phyloP scores from a whole-genome alignment of 2,329 filamentous ascomycete genomes.

The Trichoderma pleuroti region DNA sequence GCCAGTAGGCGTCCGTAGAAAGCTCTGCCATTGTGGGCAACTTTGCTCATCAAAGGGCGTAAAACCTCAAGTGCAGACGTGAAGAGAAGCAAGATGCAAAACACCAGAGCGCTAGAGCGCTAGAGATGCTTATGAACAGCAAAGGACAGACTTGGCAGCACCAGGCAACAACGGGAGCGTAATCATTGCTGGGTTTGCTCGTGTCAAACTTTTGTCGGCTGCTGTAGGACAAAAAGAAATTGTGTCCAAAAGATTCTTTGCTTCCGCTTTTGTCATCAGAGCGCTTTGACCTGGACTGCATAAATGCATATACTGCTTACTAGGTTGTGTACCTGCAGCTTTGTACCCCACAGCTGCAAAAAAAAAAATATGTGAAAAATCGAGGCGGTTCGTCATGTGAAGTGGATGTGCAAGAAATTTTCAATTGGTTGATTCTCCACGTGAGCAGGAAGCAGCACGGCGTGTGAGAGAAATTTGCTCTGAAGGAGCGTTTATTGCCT shows the following conservation, averaged over 20 bases:
- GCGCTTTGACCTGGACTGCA: neutral
- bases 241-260: conserved; percentile 16
- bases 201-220: conserved; percentile 31
- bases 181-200: conserved; percentile 35
- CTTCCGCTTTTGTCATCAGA: conserved; percentile 17
- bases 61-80: conserved; percentile 2
- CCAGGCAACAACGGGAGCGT: conserved; percentile 29
- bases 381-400: neutral
- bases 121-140: conserved; percentile 6
- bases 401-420: neutral
- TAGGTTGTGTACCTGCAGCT: conserved; percentile 7
- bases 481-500: neutral
- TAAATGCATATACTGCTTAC: conserved; percentile 15
- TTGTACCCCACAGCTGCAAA: neutral
- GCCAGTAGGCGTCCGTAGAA: conserved; percentile 37
- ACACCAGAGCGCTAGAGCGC: conserved; percentile 22
- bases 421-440: neutral
- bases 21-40: conserved; percentile 34
- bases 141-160: conserved; percentile 25
- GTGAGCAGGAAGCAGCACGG: neutral
- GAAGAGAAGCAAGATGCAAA: neutral
- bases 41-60: conserved; percentile 27
- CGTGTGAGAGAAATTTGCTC: neutral
- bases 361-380: neutral
- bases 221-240: conserved; percentile 19